phyloP scores from a whole-genome alignment of 2,329 filamentous ascomycete genomes.

The Xylaria sp. region DNA sequence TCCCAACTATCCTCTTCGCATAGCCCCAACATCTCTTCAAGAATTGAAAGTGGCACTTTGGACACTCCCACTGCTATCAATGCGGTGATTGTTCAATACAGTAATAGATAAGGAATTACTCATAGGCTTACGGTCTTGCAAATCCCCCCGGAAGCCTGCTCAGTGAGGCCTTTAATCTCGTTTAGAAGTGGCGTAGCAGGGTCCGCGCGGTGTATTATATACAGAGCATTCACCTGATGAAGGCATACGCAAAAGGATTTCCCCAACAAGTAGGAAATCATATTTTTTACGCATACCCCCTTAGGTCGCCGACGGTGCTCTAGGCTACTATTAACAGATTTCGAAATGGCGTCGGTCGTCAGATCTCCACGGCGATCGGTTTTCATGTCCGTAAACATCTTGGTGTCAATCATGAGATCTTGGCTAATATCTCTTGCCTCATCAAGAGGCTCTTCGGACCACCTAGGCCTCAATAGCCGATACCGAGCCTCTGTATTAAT shows the following conservation, averaged over 20 bases:
- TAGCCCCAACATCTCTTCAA: conserved; percentile 50
- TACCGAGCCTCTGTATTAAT: conserved; percentile 50
- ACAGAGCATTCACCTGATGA: conserved; percentile 51
- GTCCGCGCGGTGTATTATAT: conserved; percentile 53
- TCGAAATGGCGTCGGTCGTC: conserved; percentile 42
- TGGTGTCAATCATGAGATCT: conserved; percentile 51
- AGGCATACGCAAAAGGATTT: not conserved
- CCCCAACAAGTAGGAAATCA: not conserved
- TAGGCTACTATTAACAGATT: conserved; percentile 48
- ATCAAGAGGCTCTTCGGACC: conserved; percentile 50
- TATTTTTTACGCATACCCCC: conserved; percentile 13
- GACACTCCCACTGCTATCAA: conserved; percentile 51
- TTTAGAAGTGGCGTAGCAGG: conserved; percentile 51
- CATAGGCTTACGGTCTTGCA: conserved; percentile 46
- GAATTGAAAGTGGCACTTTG: conserved; percentile 49
- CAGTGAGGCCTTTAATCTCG: conserved; percentile 50
- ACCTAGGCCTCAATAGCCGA: conserved; percentile 48
- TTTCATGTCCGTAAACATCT: conserved; percentile 47
- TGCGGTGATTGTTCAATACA: no score
- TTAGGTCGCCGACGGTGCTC: conserved; percentile 41
- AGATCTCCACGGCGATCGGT: conserved; percentile 50
- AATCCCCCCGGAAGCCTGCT: conserved; percentile 47
- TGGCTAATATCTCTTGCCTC: conserved; percentile 42
- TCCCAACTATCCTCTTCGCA: conserved; percentile 51
- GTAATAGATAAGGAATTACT: conserved; percentile 16